Evolutionary conservation across 2,329 filamentous ascomycete genomes (phyloP), one percentile per base, ranked within the genome.

Genomic region (Sclerotinia glacialis): DNA sequence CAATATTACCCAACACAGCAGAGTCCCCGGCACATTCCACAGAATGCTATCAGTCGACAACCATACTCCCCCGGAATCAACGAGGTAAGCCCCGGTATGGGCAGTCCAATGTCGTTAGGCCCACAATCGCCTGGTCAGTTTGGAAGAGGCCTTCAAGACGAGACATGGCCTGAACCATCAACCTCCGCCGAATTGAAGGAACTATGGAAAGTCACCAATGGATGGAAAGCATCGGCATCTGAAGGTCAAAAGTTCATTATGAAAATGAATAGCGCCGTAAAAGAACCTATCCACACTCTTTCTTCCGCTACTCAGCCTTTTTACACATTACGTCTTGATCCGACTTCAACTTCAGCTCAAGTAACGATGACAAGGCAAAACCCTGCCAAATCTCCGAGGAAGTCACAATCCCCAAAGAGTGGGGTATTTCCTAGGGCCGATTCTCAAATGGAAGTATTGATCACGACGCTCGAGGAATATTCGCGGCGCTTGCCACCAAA

Each of bases 201-300:
- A 61, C 81, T 89, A 11, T 91, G 89, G 89, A 86, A 89, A 72
- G 86, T 87, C 0, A 81, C 85, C 68, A 91, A 90, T 74, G 89
- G 89, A 16, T 90, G 86, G 86, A 82, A 85, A 72, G 88, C 87
- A 2, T 83, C 86, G 0, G 76, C 80, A 0, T 81, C 82, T 3
- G 85, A 89, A 73, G 86, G 85, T 6, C 79, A 83, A 28, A 81
- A 83, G 31, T 89, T 83, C 77, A 87, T 85, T 74, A 78, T 89
- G 73, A 83, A 82, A 70, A 77, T 89, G 76, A 79, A 80, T 1
- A 81, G 83, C 67, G 82, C 84, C 67, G 80, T 79, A 59, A 85
- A 89, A 71, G 83, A 87, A 5, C 88, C 88, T 0, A 81, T 90
- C 23, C 90, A 90, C 71, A 87, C 85, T 1, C 82, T 90, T 18